Evolutionary conservation across 495 filamentous ascomycete genomes (phyloP), one percentile per base, ranked within the genome.

Genomic region (Penicillium lagena): DNA sequence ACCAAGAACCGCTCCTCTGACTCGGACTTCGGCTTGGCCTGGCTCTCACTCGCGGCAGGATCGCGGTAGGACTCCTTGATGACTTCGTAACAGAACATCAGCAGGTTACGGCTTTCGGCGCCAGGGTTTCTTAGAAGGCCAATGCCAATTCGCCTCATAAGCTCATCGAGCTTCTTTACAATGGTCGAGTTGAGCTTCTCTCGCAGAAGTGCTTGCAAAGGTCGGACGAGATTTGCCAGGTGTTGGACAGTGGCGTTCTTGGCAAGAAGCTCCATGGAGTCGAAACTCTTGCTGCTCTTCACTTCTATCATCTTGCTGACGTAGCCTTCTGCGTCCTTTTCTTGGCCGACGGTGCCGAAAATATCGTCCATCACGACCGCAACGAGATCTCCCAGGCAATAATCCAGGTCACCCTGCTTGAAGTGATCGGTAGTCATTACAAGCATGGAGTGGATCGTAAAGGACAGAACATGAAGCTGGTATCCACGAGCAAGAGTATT

Each of bases 241-340:
- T 81, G 78, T 30, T 63, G 70, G 30, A 95, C 69, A 9, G 88
- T 89, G 7, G 89, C 80, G 37, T 79, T 85, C 59, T 81, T 84
- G 15, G 93, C 85, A 42, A 97, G 73, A 42, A 97, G 72, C 55
- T 97, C 93, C 87, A 97, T 95, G 4, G 94, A 95, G 54, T 97
- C 93, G 52, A 85, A 94, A 57, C 90, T 96, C 69, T 96, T 97
- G 72, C 86, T 96, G 57, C 86, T 90, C 70, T 96, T 96, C 13
- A 97, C 85, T 68, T 99, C 93, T 65, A 89, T 94, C 87, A 95
- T 96, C 56, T 88, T 83, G 64, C 86, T 96, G 44, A 85, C 79
- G 58, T 99, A 99, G 35, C 90, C 93, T 51, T 91, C 90, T 0
- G 91, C 90, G 53, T 99, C 93, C 60, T 99, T 99, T 56, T 99